These are phyloP conservation scores for Colletotrichum sp. DNA, from an alignment of 2,329 filamentous ascomycete species.

Conservation along the genomic window DNA sequence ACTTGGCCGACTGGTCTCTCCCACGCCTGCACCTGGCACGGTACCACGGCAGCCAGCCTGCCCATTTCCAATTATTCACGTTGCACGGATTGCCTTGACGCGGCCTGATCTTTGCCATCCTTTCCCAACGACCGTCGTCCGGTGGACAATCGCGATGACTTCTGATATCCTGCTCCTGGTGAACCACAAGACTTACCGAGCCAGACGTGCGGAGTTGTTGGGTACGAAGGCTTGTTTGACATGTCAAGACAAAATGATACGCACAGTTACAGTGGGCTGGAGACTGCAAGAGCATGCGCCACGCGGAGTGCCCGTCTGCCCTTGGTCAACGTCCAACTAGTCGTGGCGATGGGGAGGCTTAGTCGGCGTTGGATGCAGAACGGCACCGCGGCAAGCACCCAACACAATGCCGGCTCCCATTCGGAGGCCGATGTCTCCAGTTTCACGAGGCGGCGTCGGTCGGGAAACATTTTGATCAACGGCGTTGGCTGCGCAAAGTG, in stretches of 20 bases:
- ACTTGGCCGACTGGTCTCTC: not conserved
- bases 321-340: conserved; percentile 1
- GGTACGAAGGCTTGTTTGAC: not conserved
- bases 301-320: conserved; percentile 11
- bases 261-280: not conserved
- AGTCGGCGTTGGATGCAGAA: conserved; percentile 7
- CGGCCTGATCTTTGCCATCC: not conserved
- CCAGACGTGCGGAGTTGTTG: not conserved
- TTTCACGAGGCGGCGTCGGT: not conserved
- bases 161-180: not conserved
- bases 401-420: not conserved
- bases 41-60: conserved; percentile 8
- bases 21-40: not conserved
- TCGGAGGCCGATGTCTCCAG: not conserved
- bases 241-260: not conserved
- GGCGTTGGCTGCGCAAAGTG: not conserved
- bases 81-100: conserved; percentile 17
- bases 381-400: conserved; percentile 1
- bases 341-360: not conserved
- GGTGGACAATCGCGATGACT: not conserved
- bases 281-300: conserved; percentile 6
- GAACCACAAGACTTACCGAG: not conserved
- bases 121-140: not conserved
- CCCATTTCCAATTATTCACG: not conserved
- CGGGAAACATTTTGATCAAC: not conserved